phyloP scores from a whole-genome alignment of 345 rosid genomes.

The Hypericum androsaemum region DNA sequence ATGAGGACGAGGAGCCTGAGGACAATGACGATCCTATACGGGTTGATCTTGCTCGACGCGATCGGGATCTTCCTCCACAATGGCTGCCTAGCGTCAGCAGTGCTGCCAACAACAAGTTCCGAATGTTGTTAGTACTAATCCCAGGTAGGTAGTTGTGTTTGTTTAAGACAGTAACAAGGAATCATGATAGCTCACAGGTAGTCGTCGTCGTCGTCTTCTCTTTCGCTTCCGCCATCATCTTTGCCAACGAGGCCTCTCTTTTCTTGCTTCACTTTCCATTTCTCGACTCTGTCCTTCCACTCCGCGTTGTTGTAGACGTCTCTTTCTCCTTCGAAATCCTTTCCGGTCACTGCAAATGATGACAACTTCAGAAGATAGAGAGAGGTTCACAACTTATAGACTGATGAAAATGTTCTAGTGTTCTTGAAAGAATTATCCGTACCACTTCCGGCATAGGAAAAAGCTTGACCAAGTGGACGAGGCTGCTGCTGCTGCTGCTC shows the following conservation, averaged over 20 bases:
- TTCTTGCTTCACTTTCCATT: constrained; percentile 87
- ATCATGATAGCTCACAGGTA: constrained; percentile 33
- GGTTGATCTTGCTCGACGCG: constrained; percentile 79
- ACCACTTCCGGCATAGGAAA: constrained; percentile 76
- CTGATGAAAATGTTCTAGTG: not conserved
- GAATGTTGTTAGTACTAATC: not conserved
- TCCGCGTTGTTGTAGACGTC: constrained; percentile 59
- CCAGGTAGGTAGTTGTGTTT: not conserved
- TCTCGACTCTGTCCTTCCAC: constrained; percentile 91
- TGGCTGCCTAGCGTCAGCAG: constrained; percentile 96
- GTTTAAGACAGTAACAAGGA: not conserved
- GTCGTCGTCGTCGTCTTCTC: constrained; percentile 66
- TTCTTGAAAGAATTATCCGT: constrained; percentile 6
- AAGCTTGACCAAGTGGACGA: constrained; percentile 43
- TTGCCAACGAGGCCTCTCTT: constrained; percentile 71
- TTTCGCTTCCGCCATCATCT: constrained; percentile 47
- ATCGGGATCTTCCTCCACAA: constrained; percentile 83
- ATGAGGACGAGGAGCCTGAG: constrained; percentile 61
- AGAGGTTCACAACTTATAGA: not conserved
- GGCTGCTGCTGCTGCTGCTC: constrained; percentile 43
- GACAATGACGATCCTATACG: constrained; percentile 88
- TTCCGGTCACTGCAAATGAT: constrained; percentile 37
- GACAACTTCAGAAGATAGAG: not conserved
- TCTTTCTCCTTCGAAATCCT: constrained; percentile 70
- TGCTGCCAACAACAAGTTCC: constrained; percentile 29